Percentiles rank a stretch among this genome's conserved stretches.
Evolutionary conservation across 148 eudicot genomes (phyloP).

Genomic region (Rhododendron molle): DNA sequence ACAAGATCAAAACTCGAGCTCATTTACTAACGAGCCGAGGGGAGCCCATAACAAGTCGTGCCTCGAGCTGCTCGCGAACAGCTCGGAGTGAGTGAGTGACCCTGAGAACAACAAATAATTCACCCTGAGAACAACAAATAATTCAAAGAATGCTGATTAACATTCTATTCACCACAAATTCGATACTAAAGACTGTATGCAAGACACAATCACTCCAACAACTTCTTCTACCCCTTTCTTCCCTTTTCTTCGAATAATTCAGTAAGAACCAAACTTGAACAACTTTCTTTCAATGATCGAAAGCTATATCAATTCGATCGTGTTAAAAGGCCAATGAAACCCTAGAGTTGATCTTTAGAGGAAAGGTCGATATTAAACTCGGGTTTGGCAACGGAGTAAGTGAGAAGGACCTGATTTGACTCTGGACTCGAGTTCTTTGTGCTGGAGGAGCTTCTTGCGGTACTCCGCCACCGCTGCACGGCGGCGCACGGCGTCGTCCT

Average conservation of each 20-base stretch:
- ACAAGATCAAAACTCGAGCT: neutral
- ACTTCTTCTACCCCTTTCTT: neutral
- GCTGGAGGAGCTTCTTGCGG: slow-evolving; percentile 46
- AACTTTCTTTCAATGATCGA: neutral
- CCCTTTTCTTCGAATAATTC: neutral
- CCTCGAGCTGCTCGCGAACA: neutral
- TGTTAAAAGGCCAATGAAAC: neutral
- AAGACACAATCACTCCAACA: neutral
- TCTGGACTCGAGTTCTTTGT: slow-evolving; percentile 50
- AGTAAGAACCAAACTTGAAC: neutral
- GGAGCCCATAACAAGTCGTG: neutral
- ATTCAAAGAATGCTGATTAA: neutral
- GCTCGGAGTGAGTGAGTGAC: neutral
- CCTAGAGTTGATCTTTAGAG: neutral
- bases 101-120: neutral
- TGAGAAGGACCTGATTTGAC: slow-evolving; percentile 32
- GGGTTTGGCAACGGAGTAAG: neutral
- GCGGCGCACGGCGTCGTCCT: slow-evolving; percentile 46
- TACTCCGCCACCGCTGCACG: slow-evolving; percentile 38
- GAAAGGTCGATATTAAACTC: slow-evolving; percentile 1
- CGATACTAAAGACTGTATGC: neutral
- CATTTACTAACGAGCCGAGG: neutral
- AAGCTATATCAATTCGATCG: neutral
- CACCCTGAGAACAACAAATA: neutral
- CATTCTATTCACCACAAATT: neutral